phyloP scores from a whole-genome alignment of 2,329 filamentous ascomycete species.

The Diaporthe humulicola region DNA sequence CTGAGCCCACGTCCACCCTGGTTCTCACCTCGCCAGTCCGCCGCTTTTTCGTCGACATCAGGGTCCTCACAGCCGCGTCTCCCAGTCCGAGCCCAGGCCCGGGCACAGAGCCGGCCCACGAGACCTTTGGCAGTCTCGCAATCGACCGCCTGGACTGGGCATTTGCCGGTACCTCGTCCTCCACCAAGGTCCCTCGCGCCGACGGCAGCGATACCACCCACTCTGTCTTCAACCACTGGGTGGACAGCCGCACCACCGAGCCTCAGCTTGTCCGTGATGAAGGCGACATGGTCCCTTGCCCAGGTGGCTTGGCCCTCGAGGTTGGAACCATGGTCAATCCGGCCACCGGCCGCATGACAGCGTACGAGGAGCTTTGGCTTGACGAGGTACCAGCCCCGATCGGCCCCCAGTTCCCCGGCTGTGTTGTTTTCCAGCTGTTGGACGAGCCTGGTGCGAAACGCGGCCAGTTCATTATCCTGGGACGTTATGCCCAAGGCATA shows the following conservation, averaged over 20 bases:
- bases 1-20: slow-evolving; percentile 73
- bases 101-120: not conserved
- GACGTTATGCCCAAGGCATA: slow-evolving; percentile 69
- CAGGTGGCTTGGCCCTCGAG: slow-evolving; percentile 63
- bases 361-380: slow-evolving; percentile 78
- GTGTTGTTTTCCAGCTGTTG: slow-evolving; percentile 58
- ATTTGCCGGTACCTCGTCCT: slow-evolving; percentile 69
- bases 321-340: slow-evolving; percentile 72
- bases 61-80: slow-evolving; percentile 54
- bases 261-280: slow-evolving; percentile 62
- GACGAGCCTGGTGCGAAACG: slow-evolving; percentile 49
- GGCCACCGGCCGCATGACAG: slow-evolving; percentile 59
- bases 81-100: slow-evolving; percentile 33
- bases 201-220: slow-evolving; percentile 47
- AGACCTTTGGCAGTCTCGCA: slow-evolving; percentile 13
- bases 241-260: slow-evolving; percentile 64
- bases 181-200: slow-evolving; percentile 46
- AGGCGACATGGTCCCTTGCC: slow-evolving; percentile 66
- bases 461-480: slow-evolving; percentile 68
- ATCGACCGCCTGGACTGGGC: slow-evolving; percentile 71
- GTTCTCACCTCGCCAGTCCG: slow-evolving; percentile 72
- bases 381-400: slow-evolving; percentile 52
- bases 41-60: slow-evolving; percentile 74
- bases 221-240: slow-evolving; percentile 69
- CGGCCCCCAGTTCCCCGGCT: slow-evolving; percentile 41